Conservation (phyloP, 768 basidiomycete genomes). For the Sporobolomyces pararoseus region DNA sequence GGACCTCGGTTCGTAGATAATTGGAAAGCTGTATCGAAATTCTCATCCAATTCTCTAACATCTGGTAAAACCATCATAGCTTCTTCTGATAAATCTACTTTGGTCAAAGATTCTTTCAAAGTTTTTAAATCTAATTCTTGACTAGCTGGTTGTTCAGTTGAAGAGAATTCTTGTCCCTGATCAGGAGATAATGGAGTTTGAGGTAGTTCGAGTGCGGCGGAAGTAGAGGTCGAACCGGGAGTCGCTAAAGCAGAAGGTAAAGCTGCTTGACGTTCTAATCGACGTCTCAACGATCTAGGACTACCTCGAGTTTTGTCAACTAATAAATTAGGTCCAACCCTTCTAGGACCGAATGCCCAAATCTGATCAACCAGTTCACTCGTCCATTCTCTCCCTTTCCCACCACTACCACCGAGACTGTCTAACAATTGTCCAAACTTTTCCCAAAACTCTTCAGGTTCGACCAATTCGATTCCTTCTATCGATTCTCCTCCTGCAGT, state of each 20-base stretch:
- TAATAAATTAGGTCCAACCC: conserved; percentile 78
- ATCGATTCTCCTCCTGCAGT: conserved; percentile 41
- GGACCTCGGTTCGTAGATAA: conserved; percentile 91
- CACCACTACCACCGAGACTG: too few species aligned
- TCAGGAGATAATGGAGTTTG: conserved; percentile 4
- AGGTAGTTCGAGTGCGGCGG: conserved; percentile 19
- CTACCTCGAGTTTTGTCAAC: conserved; percentile 60
- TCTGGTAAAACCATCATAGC: conserved; percentile 26
- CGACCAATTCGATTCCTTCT: conserved; percentile 53
- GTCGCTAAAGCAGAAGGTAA: conserved; percentile 34
- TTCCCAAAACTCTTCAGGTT: conserved; percentile 74
- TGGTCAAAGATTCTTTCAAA: conserved; percentile 15
- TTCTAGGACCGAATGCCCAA: conserved; percentile 89
- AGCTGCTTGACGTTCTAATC: conserved; percentile 33
- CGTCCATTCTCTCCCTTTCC: conserved; percentile 74
- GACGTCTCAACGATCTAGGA: conserved; percentile 46
- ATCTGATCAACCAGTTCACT: conserved; percentile 65
- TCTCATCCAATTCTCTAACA: conserved; percentile 66
- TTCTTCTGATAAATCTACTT: conserved; percentile 10
- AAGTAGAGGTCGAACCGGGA: too few species aligned
- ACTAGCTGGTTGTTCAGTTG: conserved; percentile 21
- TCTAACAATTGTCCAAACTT: conserved; percentile 62
- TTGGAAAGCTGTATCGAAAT: conserved; percentile 90
- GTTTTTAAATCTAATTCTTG: conserved; percentile 30
- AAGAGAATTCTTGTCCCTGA: conserved; percentile 17